Evolutionary conservation across 2,329 filamentous ascomycete species (phyloP), one percentile per base, ranked within the genome.

Genomic region (Pseudogymnoascus sp.): DNA sequence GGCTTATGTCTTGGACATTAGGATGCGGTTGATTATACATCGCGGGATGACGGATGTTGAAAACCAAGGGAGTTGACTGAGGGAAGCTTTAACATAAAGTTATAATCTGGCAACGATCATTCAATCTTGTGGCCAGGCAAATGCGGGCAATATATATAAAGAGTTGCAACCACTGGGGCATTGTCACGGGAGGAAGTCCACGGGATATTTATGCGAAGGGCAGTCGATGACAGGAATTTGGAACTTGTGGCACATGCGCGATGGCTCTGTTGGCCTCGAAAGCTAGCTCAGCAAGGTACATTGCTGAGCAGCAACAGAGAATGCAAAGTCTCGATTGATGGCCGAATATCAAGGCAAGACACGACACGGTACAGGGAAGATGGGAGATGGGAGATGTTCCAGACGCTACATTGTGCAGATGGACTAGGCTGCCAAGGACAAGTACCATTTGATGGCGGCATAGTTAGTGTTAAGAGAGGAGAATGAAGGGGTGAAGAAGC

Each of bases 141-240:
- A 11, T 33, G 28, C n/a, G 16, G 28, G 1, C n/a, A 33, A 22
- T 56, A 56, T 56, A 56, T 56, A 56, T 56, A 56, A 11, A 56
- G 26, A 33, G n/a, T 56, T 19, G 8, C 10, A 53, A 53, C 22
- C 28, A 56, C n/a, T 22, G 16, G 8, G 28, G 28, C 2, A 56
- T 56, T 33, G 24, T 33, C n/a, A 56, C 50, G n/a, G n/a, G n/a
- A 56, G 31, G 28, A 33, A 56, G n/a, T 26, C 5, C 28, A 56
- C n/a, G 50, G 26, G 50, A 19, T 33, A 33, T 7, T 56, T 19
- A 56, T 56, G n/a, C 10, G 11, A 22, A 56, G 50, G 50, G 10
- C 50, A 56, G 50, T 56, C n/a, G 10, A 33, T 56, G 50, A 3
- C 28, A 56, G n/a, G 50, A 56, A 56, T 56, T 56, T 56, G 50